Conservation (phyloP, 257 asterid genomes). For the Rehmannia glutinosa region DNA sequence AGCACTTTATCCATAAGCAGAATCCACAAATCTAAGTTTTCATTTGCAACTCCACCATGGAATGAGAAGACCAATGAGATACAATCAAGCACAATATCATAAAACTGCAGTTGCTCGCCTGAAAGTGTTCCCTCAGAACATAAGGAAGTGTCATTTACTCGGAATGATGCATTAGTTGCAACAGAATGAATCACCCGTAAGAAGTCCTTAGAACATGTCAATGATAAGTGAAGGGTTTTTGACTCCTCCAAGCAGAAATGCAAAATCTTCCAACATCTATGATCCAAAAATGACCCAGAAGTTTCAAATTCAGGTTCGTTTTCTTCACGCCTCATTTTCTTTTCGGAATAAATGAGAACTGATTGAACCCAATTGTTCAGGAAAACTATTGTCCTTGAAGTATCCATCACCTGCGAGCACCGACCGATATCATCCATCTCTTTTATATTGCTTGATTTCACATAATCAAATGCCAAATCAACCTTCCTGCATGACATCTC, state of each 20-base stretch:
- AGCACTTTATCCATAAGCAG: slow-evolving; percentile 42
- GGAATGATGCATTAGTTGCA: slow-evolving; percentile 38
- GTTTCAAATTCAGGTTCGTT: slow-evolving; percentile 26
- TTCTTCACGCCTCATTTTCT: slow-evolving; percentile 42
- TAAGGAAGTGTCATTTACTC: slow-evolving; percentile 13
- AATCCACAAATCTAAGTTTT: slow-evolving; percentile 70
- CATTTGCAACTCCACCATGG: slow-evolving; percentile 73
- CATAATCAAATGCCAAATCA: slow-evolving; percentile 58
- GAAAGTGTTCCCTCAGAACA: slow-evolving; percentile 22
- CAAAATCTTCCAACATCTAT: slow-evolving; percentile 70
- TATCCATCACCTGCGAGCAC: slow-evolving; percentile 45
- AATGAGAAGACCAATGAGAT: slow-evolving; percentile 55
- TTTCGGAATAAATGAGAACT: slow-evolving; percentile 55
- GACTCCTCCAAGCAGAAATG: slow-evolving; percentile 81
- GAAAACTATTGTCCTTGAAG: slow-evolving; percentile 54
- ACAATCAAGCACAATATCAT: slow-evolving; percentile 51
- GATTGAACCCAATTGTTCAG: slow-evolving; percentile 71
- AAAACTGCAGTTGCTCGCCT: slow-evolving; percentile 36
- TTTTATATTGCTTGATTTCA: slow-evolving; percentile 32
- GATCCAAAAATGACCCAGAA: slow-evolving; percentile 49
- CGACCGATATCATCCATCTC: slow-evolving; percentile 25
- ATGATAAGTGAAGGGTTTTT: slow-evolving; percentile 35
- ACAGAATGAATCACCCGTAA: slow-evolving; percentile 57
- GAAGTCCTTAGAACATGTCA: slow-evolving; percentile 59
- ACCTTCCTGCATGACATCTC: slow-evolving; percentile 62